phyloP scores from a whole-genome alignment of 176 grass and related monocot genomes.

The Oryza meyeriana region DNA sequence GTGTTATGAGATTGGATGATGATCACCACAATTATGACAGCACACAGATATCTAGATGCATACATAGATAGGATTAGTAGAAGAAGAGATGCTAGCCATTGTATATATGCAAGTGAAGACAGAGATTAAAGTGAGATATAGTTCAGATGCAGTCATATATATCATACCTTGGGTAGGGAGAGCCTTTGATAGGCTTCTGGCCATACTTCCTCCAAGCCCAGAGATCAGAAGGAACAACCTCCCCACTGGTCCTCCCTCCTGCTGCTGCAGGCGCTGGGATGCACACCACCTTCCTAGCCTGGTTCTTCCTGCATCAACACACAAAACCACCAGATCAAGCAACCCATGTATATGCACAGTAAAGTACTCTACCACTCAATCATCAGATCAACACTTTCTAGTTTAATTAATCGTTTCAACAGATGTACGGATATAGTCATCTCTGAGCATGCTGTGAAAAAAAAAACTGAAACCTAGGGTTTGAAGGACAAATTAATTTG shows the following conservation, averaged over 20 bases:
- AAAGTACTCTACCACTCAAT: background rate
- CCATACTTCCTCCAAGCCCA: conserved; percentile 99
- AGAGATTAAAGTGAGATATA: background rate
- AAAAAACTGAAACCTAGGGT: conserved; percentile 31
- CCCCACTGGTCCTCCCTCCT: conserved; percentile 58
- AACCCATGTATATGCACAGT: background rate
- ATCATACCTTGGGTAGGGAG: conserved; percentile 90
- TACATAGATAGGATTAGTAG: conserved; percentile 5
- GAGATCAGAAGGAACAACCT: conserved; percentile 92
- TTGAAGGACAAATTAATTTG: background rate
- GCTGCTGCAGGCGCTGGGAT: conserved; percentile 73
- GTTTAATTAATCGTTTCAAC: background rate
- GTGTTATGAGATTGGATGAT: conserved; percentile 23
- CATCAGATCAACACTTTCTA: background rate
- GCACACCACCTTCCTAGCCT: conserved; percentile 96
- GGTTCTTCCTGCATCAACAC: conserved; percentile 66
- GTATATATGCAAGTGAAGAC: background rate
- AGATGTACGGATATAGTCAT: background rate
- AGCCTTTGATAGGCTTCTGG: conserved; percentile 99
- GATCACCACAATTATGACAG: conserved; percentile 11
- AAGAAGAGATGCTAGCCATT: conserved; percentile 1
- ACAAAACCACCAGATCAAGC: background rate
- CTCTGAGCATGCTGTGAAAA: background rate
- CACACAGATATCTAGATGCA: conserved; percentile 17
- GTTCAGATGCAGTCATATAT: background rate